Conservation (phyloP, 805 yeast genomes). For the Diddensiella caesifluorescens region DNA sequence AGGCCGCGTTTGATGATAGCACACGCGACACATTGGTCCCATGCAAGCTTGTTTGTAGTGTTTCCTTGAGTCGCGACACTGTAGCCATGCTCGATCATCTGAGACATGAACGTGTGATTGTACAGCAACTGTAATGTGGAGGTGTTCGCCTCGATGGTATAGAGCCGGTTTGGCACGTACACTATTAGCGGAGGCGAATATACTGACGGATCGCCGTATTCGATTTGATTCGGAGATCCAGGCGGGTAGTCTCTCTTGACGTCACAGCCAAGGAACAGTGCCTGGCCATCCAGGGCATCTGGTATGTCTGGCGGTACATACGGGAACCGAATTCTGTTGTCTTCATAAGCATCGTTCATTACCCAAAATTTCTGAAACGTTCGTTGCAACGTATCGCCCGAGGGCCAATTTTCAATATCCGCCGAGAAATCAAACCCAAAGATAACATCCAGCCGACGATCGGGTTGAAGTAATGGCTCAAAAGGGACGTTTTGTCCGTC, state of each 20-base stretch:
- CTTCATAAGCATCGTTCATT: background rate
- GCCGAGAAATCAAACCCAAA: constrained; percentile 44
- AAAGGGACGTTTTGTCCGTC: constrained; percentile 63
- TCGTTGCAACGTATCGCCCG: constrained; percentile 1
- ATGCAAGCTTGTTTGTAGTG: constrained; percentile 48
- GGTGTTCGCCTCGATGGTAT: constrained; percentile 60
- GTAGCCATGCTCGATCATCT: constrained; percentile 69
- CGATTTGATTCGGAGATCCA: background rate
- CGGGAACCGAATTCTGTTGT: constrained; percentile 4
- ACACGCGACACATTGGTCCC: constrained; percentile 75
- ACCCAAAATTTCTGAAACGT: constrained; percentile 2
- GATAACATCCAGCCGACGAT: constrained; percentile 55
- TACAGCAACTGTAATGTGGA: constrained; percentile 66
- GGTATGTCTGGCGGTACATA: constrained; percentile 2
- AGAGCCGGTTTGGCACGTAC: constrained; percentile 67
- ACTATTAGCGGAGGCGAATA: constrained; percentile 64
- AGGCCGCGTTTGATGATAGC: constrained; percentile 76
- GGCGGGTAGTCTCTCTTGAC: constrained; percentile 37
- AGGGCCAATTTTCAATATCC: constrained; percentile 35
- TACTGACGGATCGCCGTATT: background rate
- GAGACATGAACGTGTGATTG: constrained; percentile 48
- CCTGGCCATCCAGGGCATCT: constrained; percentile 1
- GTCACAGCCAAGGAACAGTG: constrained; percentile 36
- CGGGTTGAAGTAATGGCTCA: constrained; percentile 55
- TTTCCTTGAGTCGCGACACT: constrained; percentile 68